Conservation (phyloP, 139 green algal genomes). For the Pseudopediastrum boryanum region DNA sequence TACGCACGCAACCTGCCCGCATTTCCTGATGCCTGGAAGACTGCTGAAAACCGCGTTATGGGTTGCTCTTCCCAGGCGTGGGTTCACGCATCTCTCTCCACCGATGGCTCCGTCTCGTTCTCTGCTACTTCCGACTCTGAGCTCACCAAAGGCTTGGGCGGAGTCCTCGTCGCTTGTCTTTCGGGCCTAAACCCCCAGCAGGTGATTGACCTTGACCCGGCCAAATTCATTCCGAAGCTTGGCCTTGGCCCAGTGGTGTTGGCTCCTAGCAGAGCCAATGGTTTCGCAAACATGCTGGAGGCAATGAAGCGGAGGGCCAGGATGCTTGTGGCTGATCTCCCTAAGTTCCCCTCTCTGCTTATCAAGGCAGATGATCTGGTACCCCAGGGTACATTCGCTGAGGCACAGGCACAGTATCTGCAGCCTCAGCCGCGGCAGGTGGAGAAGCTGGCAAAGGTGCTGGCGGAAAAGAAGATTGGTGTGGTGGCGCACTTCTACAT, state of each 20-base stretch:
- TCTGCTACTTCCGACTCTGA: constrained; percentile 76
- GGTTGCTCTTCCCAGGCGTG: constrained; percentile 92
- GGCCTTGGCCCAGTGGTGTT: constrained; percentile 63
- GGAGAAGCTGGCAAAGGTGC: constrained; percentile 59
- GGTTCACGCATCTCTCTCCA: constrained; percentile 66
- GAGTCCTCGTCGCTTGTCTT: constrained; percentile 67
- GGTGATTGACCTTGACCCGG: constrained; percentile 54
- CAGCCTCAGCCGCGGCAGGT: constrained; percentile 56
- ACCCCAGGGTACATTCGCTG: constrained; percentile 85
- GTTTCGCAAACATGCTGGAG: constrained; percentile 89
- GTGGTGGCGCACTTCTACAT: constrained; percentile 99
- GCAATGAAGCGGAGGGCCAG: constrained; percentile 65
- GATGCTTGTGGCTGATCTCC: constrained; percentile 54
- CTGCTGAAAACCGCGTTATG: constrained; percentile 85
- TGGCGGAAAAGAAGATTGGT: constrained; percentile 90
- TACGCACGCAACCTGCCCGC: constrained; percentile 43
- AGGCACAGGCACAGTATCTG: constrained; percentile 85
- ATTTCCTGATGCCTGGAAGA: constrained; percentile 50
- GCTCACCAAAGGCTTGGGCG: constrained; percentile 77
- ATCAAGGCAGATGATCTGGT: constrained; percentile 62
- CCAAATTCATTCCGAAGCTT: constrained; percentile 40
- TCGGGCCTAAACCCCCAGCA: constrained; percentile 70
- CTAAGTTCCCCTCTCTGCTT: constrained; percentile 89
- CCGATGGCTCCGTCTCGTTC: constrained; percentile 59
- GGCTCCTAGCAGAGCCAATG: constrained; percentile 74